These are phyloP conservation scores for Claviceps sorghi DNA, from an alignment of 2,329 filamentous ascomycete genomes.

Conservation along the genomic window DNA sequence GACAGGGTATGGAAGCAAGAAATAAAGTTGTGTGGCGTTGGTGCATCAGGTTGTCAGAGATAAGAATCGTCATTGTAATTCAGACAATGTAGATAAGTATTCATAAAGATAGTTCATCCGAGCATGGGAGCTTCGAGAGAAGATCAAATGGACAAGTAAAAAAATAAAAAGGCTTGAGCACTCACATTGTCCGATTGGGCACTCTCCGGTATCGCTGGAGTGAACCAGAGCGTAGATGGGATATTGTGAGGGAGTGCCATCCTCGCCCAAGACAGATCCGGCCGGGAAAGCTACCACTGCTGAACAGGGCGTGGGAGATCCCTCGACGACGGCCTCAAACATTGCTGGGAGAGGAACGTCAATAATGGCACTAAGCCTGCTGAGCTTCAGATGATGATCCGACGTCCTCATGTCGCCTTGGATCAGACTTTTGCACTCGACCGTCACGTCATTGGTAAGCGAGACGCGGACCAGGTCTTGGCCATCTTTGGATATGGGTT, in stretches of 20 bases:
- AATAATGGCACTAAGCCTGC: constrained; percentile 53
- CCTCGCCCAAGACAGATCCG: constrained; percentile 25
- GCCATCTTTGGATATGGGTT: constrained; percentile 6
- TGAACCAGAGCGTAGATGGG: constrained; percentile 55
- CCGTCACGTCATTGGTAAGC: constrained; percentile 41
- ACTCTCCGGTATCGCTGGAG: constrained; percentile 86
- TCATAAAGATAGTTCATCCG: constrained; percentile 71
- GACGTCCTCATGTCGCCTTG: constrained; percentile 23
- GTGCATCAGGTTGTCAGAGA: constrained; percentile 81
- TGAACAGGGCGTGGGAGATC: constrained; percentile 59
- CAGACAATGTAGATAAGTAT: constrained; percentile 99
- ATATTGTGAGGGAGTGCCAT: constrained; percentile 21
- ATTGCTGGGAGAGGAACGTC: constrained; percentile 48
- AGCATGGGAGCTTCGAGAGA: constrained; percentile 28
- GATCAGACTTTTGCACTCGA: constrained; percentile 42
- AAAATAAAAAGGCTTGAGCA: constrained; percentile 15
- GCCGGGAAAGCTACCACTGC: constrained; percentile 54
- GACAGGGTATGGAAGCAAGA: neutral
- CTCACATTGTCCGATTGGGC: constrained; percentile 81
- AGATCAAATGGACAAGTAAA: constrained; percentile 7
- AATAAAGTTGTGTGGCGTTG: constrained; percentile 7
- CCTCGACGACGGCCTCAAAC: constrained; percentile 60
- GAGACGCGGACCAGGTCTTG: constrained; percentile 26
- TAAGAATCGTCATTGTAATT: constrained; percentile 71
- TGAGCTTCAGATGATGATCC: constrained; percentile 24